Evolutionary conservation across 805 yeast species (phyloP).

Genomic region (Saccharomycopsis sp.): DNA sequence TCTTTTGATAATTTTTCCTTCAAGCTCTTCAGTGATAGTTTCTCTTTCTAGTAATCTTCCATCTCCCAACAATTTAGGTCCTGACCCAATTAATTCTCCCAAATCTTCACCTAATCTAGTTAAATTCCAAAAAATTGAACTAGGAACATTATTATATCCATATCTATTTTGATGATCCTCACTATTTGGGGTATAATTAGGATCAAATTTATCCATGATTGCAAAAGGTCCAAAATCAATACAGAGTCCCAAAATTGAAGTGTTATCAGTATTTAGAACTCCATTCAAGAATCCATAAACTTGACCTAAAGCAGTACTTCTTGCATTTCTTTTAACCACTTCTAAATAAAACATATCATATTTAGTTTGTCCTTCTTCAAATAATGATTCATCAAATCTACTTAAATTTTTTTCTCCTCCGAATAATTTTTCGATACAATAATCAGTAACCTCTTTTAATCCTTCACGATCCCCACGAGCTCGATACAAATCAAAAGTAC

Average conservation of each 20-base stretch:
- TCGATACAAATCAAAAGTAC: slow-evolving; percentile 76
- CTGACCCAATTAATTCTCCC: slow-evolving; percentile 74
- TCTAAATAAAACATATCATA: slow-evolving; percentile 69
- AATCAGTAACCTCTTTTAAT: slow-evolving; percentile 54
- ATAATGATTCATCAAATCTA: slow-evolving; percentile 19
- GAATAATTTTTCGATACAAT: slow-evolving; percentile 53
- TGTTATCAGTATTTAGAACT: slow-evolving; percentile 88
- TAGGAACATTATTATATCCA: slow-evolving; percentile 75
- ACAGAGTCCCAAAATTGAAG: slow-evolving; percentile 78
- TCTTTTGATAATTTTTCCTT: slow-evolving; percentile 40
- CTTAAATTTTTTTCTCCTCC: slow-evolving; percentile 15
- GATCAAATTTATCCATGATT: slow-evolving; percentile 76
- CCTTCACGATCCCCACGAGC: slow-evolving; percentile 62
- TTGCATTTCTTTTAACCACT: slow-evolving; percentile 63
- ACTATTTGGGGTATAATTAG: slow-evolving; percentile 78
- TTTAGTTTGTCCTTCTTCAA: slow-evolving; percentile 11
- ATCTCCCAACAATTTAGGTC: slow-evolving; percentile 37
- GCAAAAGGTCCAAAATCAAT: slow-evolving; percentile 95
- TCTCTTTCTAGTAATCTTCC: slow-evolving; percentile 27
- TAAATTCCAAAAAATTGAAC: slow-evolving; percentile 88
- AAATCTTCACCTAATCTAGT: slow-evolving; percentile 75
- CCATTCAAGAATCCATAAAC: slow-evolving; percentile 90
- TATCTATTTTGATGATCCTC: slow-evolving; percentile 70
- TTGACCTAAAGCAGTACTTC: slow-evolving; percentile 76
- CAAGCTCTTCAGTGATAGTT: slow-evolving; percentile 24